These are phyloP conservation scores for Phalaenopsis equestris DNA, from an alignment of 106 monocot genomes.

Conservation along the genomic window DNA sequence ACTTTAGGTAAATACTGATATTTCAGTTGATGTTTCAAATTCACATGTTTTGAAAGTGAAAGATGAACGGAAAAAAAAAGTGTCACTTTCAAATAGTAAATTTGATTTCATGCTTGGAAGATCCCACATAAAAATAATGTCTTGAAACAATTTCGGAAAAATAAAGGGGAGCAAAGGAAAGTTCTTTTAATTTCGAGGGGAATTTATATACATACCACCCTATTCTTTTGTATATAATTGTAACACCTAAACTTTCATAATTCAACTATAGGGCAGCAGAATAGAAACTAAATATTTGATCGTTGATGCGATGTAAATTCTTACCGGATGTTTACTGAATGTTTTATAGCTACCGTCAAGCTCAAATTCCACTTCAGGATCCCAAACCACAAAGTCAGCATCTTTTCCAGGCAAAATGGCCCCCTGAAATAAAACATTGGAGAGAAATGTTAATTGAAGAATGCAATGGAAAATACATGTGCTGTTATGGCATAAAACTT, in stretches of 20 bases:
- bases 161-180: no score
- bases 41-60: neutral
- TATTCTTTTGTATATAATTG: no score
- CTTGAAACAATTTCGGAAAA: no score
- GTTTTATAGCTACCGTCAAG: conserved; percentile 47
- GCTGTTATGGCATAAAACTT: neutral
- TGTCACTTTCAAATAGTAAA: no score
- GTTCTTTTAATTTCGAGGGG: no score
- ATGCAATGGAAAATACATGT: neutral
- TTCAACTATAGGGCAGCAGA: neutral
- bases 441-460: neutral
- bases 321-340: conserved; percentile 71
- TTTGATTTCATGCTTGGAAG: no score
- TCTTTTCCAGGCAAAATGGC: conserved; percentile 56
- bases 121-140: no score
- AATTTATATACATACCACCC: no score
- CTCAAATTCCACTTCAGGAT: conserved; percentile 68
- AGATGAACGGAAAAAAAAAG: neutral
- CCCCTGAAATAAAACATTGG: conserved; percentile 35
- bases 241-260: neutral
- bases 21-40: neutral
- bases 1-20: neutral
- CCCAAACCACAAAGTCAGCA: conserved; percentile 92
- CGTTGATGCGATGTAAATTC: neutral
- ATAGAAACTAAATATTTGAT: neutral